These are phyloP conservation scores for Phylloporus sp. DNA, from an alignment of 768 basidiomycete species.

Conservation along the genomic window DNA sequence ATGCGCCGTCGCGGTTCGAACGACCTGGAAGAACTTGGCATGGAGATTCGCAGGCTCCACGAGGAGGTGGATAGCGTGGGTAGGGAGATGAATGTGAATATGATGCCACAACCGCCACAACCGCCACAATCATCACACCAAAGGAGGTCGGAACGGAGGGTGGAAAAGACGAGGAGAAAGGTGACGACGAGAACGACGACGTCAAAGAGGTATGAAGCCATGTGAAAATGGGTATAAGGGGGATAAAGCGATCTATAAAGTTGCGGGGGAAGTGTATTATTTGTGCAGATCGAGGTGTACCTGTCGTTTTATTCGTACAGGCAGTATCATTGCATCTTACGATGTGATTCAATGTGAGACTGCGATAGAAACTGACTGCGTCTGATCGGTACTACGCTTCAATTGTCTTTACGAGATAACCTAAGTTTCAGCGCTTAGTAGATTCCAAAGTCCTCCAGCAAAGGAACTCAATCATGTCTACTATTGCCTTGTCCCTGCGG, in stretches of 20 bases:
- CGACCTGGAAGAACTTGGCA: conserved; percentile 44
- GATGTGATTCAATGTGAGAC: not conserved
- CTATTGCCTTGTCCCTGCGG: not conserved
- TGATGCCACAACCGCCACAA: not conserved
- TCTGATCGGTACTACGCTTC: too few species aligned
- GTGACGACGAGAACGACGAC: conserved; percentile 44
- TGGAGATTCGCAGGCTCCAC: conserved; percentile 65
- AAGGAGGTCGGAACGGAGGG: conserved; percentile 51
- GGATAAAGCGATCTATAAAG: not conserved
- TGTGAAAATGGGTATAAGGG: not conserved
- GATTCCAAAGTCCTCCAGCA: not conserved
- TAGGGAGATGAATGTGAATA: not conserved
- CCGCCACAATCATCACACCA: not conserved
- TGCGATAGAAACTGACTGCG: not conserved
- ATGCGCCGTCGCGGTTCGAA: conserved; percentile 48
- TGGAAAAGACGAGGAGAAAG: conserved; percentile 51
- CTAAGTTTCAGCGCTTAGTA: too few species aligned
- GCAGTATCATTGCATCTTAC: too few species aligned
- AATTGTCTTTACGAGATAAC: too few species aligned
- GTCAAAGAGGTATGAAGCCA: conserved; percentile 56
- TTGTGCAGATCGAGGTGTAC: not conserved
- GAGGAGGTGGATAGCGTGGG: conserved; percentile 43
- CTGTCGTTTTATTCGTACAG: not conserved
- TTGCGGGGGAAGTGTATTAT: not conserved
- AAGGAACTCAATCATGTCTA: not conserved